Percentiles rank a stretch among this genome's conserved stretches.
Evolutionary conservation across 2,329 filamentous ascomycete species (phyloP).

Genomic region (Aspergillus sp.): DNA sequence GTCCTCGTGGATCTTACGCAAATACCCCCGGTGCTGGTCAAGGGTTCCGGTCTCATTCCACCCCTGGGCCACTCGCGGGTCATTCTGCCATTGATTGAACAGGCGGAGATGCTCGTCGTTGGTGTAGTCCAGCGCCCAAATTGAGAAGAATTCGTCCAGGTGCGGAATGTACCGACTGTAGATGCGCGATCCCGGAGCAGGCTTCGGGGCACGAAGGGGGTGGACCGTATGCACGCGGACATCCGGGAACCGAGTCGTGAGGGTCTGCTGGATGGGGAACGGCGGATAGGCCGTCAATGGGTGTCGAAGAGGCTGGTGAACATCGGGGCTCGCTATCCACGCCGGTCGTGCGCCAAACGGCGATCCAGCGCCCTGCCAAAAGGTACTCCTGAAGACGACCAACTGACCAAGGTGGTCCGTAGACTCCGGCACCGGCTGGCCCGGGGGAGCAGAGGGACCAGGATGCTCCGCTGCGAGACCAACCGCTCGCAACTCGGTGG

Average conservation of each 20-base stretch:
- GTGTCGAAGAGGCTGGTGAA: conserved; percentile 18
- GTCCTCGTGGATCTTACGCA: conserved; percentile 60
- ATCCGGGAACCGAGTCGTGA: conserved; percentile 43
- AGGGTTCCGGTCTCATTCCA: conserved; percentile 73
- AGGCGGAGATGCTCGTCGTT: conserved; percentile 57
- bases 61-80: conserved; percentile 68
- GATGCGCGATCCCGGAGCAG: conserved; percentile 58
- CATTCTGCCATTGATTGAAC: conserved; percentile 77
- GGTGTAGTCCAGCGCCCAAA: conserved; percentile 62
- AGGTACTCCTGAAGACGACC: conserved; percentile 47
- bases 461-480: conserved; percentile 40
- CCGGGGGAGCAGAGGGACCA: conserved; percentile 31
- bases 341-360: conserved; percentile 57
- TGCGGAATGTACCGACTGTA: conserved; percentile 75
- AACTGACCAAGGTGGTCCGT: conserved; percentile 35
- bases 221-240: conserved; percentile 55
- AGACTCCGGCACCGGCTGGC: conserved; percentile 21
- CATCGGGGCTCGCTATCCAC: conserved; percentile 47
- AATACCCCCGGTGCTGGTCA: conserved; percentile 65
- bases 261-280: conserved; percentile 29
- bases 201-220: conserved; percentile 64
- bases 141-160: conserved; percentile 66
- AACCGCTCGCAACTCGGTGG: conserved; percentile 23
- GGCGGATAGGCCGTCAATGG: conserved; percentile 21
- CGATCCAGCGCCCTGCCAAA: conserved; percentile 64